Evolutionary conservation across 768 basidiomycete species (phyloP).

Genomic region (Termitomyces sp.): DNA sequence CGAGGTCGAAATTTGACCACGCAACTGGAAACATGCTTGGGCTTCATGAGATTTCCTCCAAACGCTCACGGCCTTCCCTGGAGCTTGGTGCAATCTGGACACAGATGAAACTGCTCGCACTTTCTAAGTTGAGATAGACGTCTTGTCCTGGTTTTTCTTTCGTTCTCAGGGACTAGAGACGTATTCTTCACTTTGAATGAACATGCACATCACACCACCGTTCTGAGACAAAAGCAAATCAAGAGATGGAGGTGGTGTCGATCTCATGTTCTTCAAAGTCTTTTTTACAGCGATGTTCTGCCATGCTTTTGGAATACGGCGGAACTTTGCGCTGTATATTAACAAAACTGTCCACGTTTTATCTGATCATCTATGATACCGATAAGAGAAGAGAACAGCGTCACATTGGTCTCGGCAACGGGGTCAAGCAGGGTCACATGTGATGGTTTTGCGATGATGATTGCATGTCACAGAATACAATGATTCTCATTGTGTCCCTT

Average conservation of each 20-base stretch:
- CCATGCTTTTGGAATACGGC: not conserved
- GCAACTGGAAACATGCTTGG: not conserved
- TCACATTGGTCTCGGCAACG: not conserved
- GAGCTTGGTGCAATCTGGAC: not conserved
- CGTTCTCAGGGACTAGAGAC: not conserved
- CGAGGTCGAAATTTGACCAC: not conserved
- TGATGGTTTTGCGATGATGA: not conserved
- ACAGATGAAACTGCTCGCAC: not conserved
- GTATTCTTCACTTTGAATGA: not conserved
- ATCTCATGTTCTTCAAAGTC: not conserved
- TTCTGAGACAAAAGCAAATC: not conserved
- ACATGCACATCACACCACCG: not conserved
- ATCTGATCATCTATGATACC: conserved; percentile 7
- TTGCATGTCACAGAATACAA: not conserved
- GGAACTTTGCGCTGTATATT: not conserved
- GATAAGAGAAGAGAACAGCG: conserved; percentile 4
- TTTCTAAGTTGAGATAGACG: not conserved
- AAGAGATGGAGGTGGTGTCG: not conserved
- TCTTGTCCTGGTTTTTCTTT: not conserved
- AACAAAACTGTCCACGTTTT: not conserved
- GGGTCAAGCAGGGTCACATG: not conserved
- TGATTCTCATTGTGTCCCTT: not conserved
- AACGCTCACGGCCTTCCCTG: not conserved
- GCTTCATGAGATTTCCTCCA: not conserved
- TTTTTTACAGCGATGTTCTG: not conserved